Conservation (phyloP, 805 yeast species). For the Myxozyma neotropica region DNA sequence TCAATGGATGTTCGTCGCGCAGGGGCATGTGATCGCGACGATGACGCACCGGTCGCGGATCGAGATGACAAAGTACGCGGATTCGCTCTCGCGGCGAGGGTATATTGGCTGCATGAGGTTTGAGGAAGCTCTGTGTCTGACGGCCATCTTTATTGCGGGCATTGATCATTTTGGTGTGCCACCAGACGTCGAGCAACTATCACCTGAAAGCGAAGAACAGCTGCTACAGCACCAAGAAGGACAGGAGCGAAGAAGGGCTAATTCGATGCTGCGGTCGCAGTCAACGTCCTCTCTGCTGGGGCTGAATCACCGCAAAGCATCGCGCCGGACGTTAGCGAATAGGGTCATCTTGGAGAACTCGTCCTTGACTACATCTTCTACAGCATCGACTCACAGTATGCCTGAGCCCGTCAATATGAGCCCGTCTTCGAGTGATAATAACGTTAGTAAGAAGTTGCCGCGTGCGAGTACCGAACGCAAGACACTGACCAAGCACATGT, state of each 20-base stretch:
- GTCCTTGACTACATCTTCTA: neutral
- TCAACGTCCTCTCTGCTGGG: constrained; percentile 2
- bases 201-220: neutral
- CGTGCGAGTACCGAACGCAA: neutral
- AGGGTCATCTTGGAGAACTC: neutral
- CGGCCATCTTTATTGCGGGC: constrained; percentile 19
- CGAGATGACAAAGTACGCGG: neutral
- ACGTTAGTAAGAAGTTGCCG: neutral
- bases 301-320: neutral
- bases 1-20: neutral
- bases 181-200: neutral
- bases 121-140: constrained; percentile 24
- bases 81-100: neutral
- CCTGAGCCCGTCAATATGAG: too few species aligned
- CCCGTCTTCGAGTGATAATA: neutral
- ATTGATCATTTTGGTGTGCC: constrained; percentile 12
- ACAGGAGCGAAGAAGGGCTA: neutral
- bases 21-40: constrained; percentile 9
- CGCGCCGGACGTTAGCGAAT: neutral
- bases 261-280: neutral
- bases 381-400: neutral
- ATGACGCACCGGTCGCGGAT: neutral
- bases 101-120: constrained; percentile 19
- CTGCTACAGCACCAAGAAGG: neutral
- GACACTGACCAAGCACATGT: neutral